Conservation (phyloP, 2,329 filamentous ascomycete genomes). For the Colletotrichum cuscutae region DNA sequence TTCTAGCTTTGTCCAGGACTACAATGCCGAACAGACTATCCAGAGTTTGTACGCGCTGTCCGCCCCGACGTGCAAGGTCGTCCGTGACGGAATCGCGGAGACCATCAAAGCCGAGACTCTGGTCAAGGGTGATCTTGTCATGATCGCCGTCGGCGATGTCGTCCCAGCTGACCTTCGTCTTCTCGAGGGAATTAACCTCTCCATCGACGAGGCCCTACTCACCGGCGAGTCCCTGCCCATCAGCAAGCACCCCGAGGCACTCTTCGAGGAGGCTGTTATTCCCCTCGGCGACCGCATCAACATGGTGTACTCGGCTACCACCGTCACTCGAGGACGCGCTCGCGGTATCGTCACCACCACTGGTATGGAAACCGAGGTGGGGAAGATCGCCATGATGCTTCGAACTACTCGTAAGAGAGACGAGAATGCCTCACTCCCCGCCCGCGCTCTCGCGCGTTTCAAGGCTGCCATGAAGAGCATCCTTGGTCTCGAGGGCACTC, state of each 20-base stretch:
- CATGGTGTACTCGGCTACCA: conserved; percentile 77
- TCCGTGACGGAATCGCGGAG: conserved; percentile 62
- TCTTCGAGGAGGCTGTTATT: conserved; percentile 63
- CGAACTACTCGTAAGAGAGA: conserved; percentile 65
- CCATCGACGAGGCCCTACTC: conserved; percentile 79
- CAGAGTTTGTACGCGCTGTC: conserved; percentile 69
- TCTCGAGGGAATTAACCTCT: conserved; percentile 76
- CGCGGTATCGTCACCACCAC: conserved; percentile 75
- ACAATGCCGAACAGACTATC: conserved; percentile 70
- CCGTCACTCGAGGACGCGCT: conserved; percentile 76
- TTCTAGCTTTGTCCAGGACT: conserved; percentile 67
- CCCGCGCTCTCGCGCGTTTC: conserved; percentile 57
- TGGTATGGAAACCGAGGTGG: conserved; percentile 81
- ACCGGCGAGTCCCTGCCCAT: conserved; percentile 80
- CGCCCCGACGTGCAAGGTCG: conserved; percentile 68
- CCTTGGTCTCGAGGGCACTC: conserved; percentile 79
- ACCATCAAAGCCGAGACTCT: conserved; percentile 66
- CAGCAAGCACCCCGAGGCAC: conserved; percentile 69
- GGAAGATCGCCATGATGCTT: conserved; percentile 78
- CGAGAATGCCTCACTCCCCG: conserved; percentile 48
- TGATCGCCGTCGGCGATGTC: conserved; percentile 72
- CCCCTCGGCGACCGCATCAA: conserved; percentile 77
- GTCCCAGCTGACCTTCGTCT: conserved; percentile 76
- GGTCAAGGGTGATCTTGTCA: conserved; percentile 74
- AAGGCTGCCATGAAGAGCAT: conserved; percentile 58